Percentiles rank a stretch among this genome's conserved stretches.
These are phyloP conservation scores for Paracorniculantispora psalliotae DNA, from an alignment of 2,329 filamentous ascomycete species.

Conservation along the genomic window DNA sequence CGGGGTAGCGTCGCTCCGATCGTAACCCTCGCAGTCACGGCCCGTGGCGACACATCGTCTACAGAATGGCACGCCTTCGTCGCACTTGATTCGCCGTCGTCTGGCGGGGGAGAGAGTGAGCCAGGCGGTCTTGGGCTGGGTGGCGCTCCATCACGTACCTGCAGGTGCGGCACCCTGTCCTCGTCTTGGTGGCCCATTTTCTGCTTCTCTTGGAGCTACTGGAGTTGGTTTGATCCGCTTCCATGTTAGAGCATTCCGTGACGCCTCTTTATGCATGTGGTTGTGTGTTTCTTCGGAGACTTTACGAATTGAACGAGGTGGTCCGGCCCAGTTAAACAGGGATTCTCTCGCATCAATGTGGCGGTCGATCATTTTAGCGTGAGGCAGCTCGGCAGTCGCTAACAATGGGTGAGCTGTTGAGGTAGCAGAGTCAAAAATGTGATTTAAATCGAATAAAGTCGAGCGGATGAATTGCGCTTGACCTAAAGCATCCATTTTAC, in stretches of 20 bases:
- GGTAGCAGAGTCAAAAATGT: too few relatives aligned
- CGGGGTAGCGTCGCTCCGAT: not conserved
- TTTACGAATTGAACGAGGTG: not conserved
- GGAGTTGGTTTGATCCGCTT: not conserved
- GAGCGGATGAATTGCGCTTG: too few relatives aligned
- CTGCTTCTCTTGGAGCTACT: not conserved
- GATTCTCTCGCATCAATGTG: too few relatives aligned
- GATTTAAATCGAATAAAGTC: too few relatives aligned
- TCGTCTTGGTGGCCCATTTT: constrained; percentile 16
- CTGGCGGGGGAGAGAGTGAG: constrained; percentile 11
- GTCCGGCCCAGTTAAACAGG: not conserved
- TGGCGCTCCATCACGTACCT: constrained; percentile 12
- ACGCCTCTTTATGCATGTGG: not conserved
- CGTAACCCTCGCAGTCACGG: constrained; percentile 19
- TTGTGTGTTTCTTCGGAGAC: not conserved
- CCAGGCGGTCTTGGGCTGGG: not conserved
- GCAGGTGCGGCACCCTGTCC: constrained; percentile 20
- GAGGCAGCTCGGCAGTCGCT: too few relatives aligned
- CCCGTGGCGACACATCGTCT: constrained; percentile 20
- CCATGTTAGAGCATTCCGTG: not conserved
- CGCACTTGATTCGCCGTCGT: constrained; percentile 24
- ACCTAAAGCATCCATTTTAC: too few relatives aligned
- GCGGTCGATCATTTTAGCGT: too few relatives aligned
- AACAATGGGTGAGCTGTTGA: too few relatives aligned
- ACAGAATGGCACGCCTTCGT: constrained; percentile 22